Percentiles rank a stretch among this genome's conserved stretches.
These are phyloP conservation scores for Colletotrichum viniferum DNA, from an alignment of 2,329 filamentous ascomycete genomes.

Conservation along the genomic window DNA sequence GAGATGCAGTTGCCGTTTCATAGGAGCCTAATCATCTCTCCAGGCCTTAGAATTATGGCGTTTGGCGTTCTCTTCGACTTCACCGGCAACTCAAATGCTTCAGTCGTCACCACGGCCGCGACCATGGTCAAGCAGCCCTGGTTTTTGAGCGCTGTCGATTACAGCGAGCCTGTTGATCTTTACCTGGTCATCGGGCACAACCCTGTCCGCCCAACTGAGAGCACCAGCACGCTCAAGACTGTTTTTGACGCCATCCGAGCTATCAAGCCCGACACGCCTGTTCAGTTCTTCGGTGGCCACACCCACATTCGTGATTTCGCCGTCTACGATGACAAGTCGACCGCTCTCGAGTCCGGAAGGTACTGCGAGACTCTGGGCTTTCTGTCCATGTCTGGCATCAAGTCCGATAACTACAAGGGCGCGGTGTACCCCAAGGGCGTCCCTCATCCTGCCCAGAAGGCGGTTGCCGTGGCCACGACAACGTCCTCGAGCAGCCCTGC, in stretches of 20 bases:
- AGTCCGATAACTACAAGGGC: slow-evolving; percentile 43
- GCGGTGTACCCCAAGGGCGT: slow-evolving; percentile 39
- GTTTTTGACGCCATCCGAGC: slow-evolving; percentile 64
- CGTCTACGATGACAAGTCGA: slow-evolving; percentile 65
- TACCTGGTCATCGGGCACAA: slow-evolving; percentile 71
- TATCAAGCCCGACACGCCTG: slow-evolving; percentile 58
- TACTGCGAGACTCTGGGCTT: slow-evolving; percentile 74
- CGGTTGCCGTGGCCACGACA: slow-evolving; percentile 12
- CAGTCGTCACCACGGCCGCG: slow-evolving; percentile 61
- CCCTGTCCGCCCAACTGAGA: slow-evolving; percentile 51
- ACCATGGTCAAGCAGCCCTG: slow-evolving; percentile 58
- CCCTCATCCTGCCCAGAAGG: slow-evolving; percentile 43
- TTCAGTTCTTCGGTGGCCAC: slow-evolving; percentile 71
- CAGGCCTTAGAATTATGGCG: slow-evolving; percentile 45
- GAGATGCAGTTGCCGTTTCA: neutral
- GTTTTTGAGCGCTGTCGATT: slow-evolving; percentile 63
- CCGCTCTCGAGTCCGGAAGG: slow-evolving; percentile 65
- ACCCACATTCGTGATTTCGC: slow-evolving; percentile 69
- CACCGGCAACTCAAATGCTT: slow-evolving; percentile 63
- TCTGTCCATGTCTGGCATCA: slow-evolving; percentile 66
- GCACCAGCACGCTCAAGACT: slow-evolving; percentile 44
- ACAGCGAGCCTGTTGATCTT: slow-evolving; percentile 60
- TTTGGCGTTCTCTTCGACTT: slow-evolving; percentile 51
- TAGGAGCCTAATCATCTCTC: accelerated
- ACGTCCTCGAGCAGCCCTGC: neutral